phyloP scores from a whole-genome alignment of 371 early-diverging fungal genomes.

The Apophysomyces elegans region DNA sequence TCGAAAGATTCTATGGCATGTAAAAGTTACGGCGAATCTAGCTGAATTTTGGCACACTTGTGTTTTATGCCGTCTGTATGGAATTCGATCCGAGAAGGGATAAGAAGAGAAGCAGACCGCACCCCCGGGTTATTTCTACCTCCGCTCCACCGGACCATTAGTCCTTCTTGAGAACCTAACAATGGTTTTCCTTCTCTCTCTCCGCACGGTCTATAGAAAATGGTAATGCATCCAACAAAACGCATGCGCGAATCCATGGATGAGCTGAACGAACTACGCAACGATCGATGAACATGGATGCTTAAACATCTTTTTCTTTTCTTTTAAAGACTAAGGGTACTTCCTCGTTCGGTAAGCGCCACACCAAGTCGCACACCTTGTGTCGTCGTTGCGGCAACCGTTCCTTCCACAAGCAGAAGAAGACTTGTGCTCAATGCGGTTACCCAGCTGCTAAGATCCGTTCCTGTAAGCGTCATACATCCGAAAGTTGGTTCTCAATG shows the following conservation, averaged over 20 bases:
- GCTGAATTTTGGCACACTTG: background rate
- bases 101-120: background rate
- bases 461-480: constrained; percentile 67
- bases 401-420: constrained; percentile 99
- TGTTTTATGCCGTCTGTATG: background rate
- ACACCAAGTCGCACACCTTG: constrained; percentile 98
- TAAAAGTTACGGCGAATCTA: background rate
- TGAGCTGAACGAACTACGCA: background rate
- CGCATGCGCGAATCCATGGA: constrained; percentile 5
- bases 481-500: background rate
- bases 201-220: constrained; percentile 11
- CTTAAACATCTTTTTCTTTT: constrained; percentile 5
- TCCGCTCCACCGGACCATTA: constrained; percentile 4
- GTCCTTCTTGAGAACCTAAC: background rate
- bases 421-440: constrained; percentile 98
- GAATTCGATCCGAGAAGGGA: background rate
- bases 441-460: constrained; percentile 98
- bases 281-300: constrained; percentile 10
- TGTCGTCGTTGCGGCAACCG: constrained; percentile 98
- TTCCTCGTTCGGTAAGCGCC: constrained; percentile 98
- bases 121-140: background rate
- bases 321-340: constrained; percentile 95
- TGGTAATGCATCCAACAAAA: constrained; percentile 8
- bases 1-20: background rate
- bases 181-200: constrained; percentile 7